Evolutionary conservation across 495 filamentous ascomycete genomes (phyloP).

Genomic region (Pyrenopolyporus hunteri): DNA sequence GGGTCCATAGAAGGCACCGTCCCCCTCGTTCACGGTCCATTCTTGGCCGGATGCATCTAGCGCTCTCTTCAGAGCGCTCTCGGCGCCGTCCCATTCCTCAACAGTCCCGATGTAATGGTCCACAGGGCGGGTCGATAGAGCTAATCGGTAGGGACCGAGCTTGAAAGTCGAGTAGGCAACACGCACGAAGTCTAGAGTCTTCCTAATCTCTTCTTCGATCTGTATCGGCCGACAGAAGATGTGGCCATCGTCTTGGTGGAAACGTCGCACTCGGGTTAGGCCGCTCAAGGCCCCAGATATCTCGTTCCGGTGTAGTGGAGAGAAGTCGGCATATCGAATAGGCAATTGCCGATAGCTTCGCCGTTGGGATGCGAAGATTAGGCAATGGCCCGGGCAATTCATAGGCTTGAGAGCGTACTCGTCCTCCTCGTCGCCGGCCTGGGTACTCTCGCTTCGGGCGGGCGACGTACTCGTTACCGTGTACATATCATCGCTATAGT

Average conservation of each 20-base stretch:
- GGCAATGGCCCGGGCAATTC: slow-evolving; percentile 95
- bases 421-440: slow-evolving; percentile 63
- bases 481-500: slow-evolving; percentile 96
- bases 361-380: slow-evolving; percentile 75
- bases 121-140: slow-evolving; percentile 79
- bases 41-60: slow-evolving; percentile 67
- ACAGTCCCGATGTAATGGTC: slow-evolving; percentile 78
- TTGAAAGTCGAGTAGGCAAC: slow-evolving; percentile 78
- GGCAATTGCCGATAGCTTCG: slow-evolving; percentile 84
- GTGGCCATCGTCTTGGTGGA: slow-evolving; percentile 95
- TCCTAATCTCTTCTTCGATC: slow-evolving; percentile 78
- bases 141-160: slow-evolving; percentile 74
- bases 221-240: slow-evolving; percentile 90
- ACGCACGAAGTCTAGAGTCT: slow-evolving; percentile 79
- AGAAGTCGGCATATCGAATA: slow-evolving; percentile 92
- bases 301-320: slow-evolving; percentile 89
- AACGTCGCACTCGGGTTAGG: slow-evolving; percentile 85
- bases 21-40: slow-evolving; percentile 78
- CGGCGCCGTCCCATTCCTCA: slow-evolving; percentile 84
- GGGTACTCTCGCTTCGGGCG: slow-evolving; percentile 42
- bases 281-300: slow-evolving; percentile 84
- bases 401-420: slow-evolving; percentile 94
- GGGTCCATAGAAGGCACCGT: slow-evolving; percentile 93
- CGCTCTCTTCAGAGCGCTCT: slow-evolving; percentile 71
- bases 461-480: slow-evolving; percentile 69